Evolutionary conservation across 345 rosid genomes (phyloP).

Genomic region (Lagerstroemia speciosa): DNA sequence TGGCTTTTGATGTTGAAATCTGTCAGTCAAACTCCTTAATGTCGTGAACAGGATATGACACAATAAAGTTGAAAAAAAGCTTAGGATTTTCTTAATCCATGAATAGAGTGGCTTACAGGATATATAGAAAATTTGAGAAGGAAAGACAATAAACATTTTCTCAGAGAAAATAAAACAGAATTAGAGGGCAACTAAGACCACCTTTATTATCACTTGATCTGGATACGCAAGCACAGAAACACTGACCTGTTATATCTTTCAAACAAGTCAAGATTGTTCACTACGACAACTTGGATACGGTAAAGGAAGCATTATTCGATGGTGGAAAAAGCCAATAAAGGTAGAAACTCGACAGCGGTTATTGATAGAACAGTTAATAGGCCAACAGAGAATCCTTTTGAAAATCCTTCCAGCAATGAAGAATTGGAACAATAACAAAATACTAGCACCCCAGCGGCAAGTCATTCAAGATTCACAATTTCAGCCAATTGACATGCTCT

Average conservation of each 20-base stretch:
- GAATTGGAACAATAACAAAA: background rate
- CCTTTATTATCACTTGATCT: background rate
- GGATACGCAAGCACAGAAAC: background rate
- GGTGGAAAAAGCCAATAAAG: too few species aligned
- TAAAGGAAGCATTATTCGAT: background rate
- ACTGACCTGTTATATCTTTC: background rate
- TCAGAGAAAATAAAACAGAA: background rate
- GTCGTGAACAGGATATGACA: background rate
- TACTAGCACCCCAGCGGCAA: background rate
- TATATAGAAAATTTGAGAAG: background rate
- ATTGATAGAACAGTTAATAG: background rate
- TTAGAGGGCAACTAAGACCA: background rate
- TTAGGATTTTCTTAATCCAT: background rate
- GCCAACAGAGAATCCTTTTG: background rate
- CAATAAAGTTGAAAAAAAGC: background rate
- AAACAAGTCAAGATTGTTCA: background rate
- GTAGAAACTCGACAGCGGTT: background rate
- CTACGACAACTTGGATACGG: background rate
- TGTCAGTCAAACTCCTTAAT: background rate
- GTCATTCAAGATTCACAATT: background rate
- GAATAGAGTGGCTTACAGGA: background rate
- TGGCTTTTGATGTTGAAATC: background rate
- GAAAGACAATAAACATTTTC: background rate
- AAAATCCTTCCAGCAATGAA: background rate
- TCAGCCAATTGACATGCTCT: background rate